Conservation (phyloP, 768 basidiomycete species). For the Hydnomerulius pinastri region DNA sequence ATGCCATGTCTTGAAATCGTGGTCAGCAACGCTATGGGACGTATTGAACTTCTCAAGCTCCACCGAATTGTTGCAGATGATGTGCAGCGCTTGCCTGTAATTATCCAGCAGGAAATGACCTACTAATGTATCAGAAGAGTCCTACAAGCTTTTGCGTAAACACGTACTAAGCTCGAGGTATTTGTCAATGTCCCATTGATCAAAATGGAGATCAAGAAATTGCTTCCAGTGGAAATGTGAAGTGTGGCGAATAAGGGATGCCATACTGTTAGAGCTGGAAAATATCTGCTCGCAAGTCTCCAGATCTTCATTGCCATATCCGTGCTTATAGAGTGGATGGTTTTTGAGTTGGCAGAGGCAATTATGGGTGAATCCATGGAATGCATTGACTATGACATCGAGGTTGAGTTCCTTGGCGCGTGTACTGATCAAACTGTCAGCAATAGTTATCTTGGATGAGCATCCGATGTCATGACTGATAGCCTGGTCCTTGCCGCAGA, state of each 20-base stretch:
- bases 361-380: conserved; percentile 26
- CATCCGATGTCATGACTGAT: conserved; percentile 34
- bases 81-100: no score
- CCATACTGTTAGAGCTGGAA: conserved; percentile 8
- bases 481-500: conserved; percentile 10
- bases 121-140: no score
- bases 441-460: conserved; percentile 19
- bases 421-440: conserved; percentile 12
- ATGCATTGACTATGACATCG: conserved; percentile 15
- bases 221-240: conserved; percentile 19
- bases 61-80: no score
- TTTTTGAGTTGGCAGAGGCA: conserved; percentile 15
- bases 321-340: conserved; percentile 12
- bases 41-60: no score
- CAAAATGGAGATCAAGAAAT: conserved; percentile 8
- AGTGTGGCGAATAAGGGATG: conserved; percentile 3
- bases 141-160: no score
- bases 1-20: no score
- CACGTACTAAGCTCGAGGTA: no score
- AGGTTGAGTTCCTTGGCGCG: conserved; percentile 1
- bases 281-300: conserved; percentile 21
- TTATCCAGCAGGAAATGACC: no score
- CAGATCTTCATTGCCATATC: conserved; percentile 17
- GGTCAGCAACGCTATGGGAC: no score
- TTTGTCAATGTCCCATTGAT: conserved; percentile 4